Conservation (phyloP, 208 protist species). For the Acanthamoeba sp. region DNA sequence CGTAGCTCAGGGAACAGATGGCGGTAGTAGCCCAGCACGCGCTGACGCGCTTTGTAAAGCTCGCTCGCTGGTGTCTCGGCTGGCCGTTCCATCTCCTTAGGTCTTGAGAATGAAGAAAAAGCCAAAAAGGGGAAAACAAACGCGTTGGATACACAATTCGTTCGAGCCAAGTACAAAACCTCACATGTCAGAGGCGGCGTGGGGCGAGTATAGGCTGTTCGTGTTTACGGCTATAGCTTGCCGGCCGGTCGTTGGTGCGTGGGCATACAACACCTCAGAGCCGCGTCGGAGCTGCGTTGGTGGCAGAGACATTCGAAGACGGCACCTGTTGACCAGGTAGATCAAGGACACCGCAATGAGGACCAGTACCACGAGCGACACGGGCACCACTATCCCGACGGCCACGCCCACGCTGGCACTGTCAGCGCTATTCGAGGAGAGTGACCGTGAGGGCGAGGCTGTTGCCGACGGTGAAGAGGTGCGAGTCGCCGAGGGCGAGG, state of each 20-base stretch:
- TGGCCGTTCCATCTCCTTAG: background rate
- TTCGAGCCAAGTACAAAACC: too few species aligned
- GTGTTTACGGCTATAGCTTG: too few species aligned
- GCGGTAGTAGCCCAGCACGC: conserved; percentile 51
- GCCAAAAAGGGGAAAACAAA: too few species aligned
- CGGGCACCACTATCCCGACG: background rate
- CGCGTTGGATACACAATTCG: too few species aligned
- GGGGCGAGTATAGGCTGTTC: too few species aligned
- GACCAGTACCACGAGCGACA: background rate
- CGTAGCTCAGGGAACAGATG: conserved; percentile 16
- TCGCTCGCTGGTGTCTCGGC: background rate
- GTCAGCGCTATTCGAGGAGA: too few species aligned
- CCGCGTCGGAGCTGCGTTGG: background rate
- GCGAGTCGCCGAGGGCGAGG: background rate
- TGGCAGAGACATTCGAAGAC: background rate
- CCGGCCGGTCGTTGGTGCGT: background rate
- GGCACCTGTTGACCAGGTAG: background rate
- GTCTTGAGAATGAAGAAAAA: too few species aligned
- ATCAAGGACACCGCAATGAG: background rate
- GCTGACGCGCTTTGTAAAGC: background rate
- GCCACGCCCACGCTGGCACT: background rate
- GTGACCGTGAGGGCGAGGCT: too few species aligned
- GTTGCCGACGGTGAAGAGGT: background rate
- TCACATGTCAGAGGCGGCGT: too few species aligned
- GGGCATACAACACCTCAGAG: background rate